A percentile compares a stretch with the other conserved stretches of the same genome.
Conservation (phyloP, 352 stramenopile genomes). For the Albugo laibachii region DNA sequence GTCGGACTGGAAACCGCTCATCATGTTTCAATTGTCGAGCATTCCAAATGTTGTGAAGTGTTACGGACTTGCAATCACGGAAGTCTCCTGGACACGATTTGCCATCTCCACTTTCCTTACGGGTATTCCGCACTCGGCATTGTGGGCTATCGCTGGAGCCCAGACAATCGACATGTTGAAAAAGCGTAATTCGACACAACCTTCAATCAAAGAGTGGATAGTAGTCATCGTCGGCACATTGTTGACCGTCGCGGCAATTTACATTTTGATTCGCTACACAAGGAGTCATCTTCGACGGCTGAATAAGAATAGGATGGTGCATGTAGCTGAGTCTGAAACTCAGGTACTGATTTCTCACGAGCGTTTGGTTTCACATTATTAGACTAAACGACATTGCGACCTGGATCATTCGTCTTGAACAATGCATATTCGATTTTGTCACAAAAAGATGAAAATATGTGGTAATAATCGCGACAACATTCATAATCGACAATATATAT, state of each 20-base stretch:
- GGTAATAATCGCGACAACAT: too few species aligned
- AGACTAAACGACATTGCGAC: constrained; percentile 14
- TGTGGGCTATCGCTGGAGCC: constrained; percentile 20
- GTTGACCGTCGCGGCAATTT: neutral
- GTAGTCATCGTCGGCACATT: neutral
- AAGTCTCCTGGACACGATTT: constrained; percentile 33
- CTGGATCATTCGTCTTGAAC: constrained; percentile 35
- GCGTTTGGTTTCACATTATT: constrained; percentile 6
- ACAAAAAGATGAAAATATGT: too few species aligned
- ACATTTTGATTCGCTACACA: too few species aligned
- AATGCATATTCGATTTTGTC: too few species aligned
- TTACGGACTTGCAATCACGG: constrained; percentile 58
- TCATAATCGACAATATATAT: too few species aligned
- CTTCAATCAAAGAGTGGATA: neutral
- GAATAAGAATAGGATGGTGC: too few species aligned
- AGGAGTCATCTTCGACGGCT: too few species aligned
- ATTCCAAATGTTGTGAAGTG: constrained; percentile 65
- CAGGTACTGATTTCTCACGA: constrained; percentile 16
- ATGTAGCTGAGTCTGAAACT: too few species aligned
- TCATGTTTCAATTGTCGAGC: constrained; percentile 59
- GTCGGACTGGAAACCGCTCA: constrained; percentile 44
- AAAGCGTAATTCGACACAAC: neutral
- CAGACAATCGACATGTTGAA: neutral
- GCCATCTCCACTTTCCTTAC: constrained; percentile 29
- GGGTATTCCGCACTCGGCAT: constrained; percentile 29